Evolutionary conservation across 768 basidiomycete genomes (phyloP).

Genomic region (Daedaleopsis sinensis): DNA sequence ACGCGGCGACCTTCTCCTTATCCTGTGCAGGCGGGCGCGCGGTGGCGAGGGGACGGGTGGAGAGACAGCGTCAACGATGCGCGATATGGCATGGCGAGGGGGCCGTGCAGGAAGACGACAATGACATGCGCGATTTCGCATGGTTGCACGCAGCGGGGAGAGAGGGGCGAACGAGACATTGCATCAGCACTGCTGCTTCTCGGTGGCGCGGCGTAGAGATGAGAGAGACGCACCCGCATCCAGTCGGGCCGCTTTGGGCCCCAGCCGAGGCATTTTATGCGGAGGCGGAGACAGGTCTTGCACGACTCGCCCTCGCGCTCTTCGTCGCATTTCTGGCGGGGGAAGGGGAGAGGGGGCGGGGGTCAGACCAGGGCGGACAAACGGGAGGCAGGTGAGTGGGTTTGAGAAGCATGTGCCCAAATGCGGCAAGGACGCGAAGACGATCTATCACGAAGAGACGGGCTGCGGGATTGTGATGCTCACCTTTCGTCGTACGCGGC

Average conservation of each 20-base stretch:
- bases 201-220: slow-evolving; percentile 18
- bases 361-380: background rate
- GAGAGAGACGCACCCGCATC: slow-evolving; percentile 67
- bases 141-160: slow-evolving; percentile 1
- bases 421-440: background rate
- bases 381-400: slow-evolving; percentile 6
- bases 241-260: slow-evolving; percentile 84
- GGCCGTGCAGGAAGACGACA: no score
- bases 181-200: slow-evolving; percentile 13
- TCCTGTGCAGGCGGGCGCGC: slow-evolving; percentile 48
- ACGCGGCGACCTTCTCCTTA: slow-evolving; percentile 78
- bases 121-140: slow-evolving; percentile 20
- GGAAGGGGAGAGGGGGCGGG: background rate
- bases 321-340: slow-evolving; percentile 82
- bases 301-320: slow-evolving; percentile 78
- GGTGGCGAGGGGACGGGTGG: background rate
- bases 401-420: slow-evolving; percentile 1
- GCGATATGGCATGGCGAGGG: background rate
- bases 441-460: slow-evolving; percentile 14
- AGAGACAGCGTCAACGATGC: background rate
- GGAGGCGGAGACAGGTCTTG: slow-evolving; percentile 77
- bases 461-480: slow-evolving; percentile 28
- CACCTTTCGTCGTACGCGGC: slow-evolving; percentile 82
- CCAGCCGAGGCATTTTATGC: slow-evolving; percentile 85
- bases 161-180: background rate